Base-by-base conservation (phyloP, 208 protist genomes). In the Balamuthia mandrillaris region DNA sequence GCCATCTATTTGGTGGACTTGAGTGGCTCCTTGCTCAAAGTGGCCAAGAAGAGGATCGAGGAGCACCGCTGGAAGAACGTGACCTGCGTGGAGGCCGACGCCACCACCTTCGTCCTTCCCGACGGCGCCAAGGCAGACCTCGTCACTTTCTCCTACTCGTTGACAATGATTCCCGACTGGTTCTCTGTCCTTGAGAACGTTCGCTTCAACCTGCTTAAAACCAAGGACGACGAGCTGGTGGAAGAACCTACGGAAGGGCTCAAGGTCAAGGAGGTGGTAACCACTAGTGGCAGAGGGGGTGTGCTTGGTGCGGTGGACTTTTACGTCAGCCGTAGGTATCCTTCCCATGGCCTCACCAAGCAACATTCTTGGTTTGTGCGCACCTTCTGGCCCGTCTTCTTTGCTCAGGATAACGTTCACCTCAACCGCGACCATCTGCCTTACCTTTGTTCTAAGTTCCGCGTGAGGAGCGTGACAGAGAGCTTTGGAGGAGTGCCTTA, bases 1-100 rank as follows among this genome's bases (percentile, higher is more conserved):
- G 68, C 61, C 52, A 68, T 83, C 56, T 83, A 83, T 44, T 33
- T 83, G 27, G 52, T 83, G 18, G 75, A 83, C 42, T 44, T 83
- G 39, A 68, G 37, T 39, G 27, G 39, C 52, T 68, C 75, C n/a
- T 44, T 83, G 75, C 42, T 63, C 54, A 33, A 63, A 42, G 37
- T 52, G 41, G 75, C 75, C n/a, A 14, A n/a, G 21, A 41, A 83
- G 75, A 49, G 75, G 31, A 33, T 83, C 56, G 68, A 83, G 52
- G 47, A 83, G 75, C 18, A 83, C 52, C 52, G 75, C 42, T 83
- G 75, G 75, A 83, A 78, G 31, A 66, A 83, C 56, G 75, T 83
- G 27, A 56, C 61, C 52, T 35, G 47, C 33, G 75, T 83, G n/a
- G 52, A 83, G 10, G 75, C 54, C 35, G 75, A 83, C 75, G 75